Evolutionary conservation across 2,329 filamentous ascomycete genomes (phyloP), one percentile per base, ranked within the genome.

Genomic region (Alternaria longipes): DNA sequence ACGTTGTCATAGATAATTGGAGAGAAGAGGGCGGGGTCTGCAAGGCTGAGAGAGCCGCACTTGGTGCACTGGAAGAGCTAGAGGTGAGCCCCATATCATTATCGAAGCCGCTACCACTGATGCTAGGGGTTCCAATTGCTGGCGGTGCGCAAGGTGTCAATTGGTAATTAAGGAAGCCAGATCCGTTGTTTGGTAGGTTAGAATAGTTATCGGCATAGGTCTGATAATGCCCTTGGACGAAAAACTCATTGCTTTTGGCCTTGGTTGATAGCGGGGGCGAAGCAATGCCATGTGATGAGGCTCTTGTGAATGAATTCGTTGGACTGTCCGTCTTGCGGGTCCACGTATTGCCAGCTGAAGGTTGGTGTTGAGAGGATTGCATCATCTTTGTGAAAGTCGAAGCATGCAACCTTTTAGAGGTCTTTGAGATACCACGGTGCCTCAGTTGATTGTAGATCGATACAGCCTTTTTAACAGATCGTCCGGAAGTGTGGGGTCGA

Each of bases 331-430:
- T 79, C 60, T 84, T 83, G 65, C 85, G 82, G 40, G 81, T 79
- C 86, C 86, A 88, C 74, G 73, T 80, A 70, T 80, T 82, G 74
- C 76, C 81, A 76, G 79, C 82, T 61, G 77, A 77, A 22, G 77
- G 67, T 12, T 78, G 78, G 65, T 79, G 81, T 57, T 83, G 81
- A 22, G 83, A 82, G 41, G 85, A 81, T 67, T 81, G 84, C 81
- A 86, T 86, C 81, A 87, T 84, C 69, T 83, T 86, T 44, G 83
- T 45, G 79, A 82, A 69, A 32, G 56, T 59, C 45, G 67, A 57
- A 16, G 60, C 52, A 4, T 65, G 55, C 24, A 67, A 58, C 42
- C 67, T 75, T 46, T 66, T 75, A 2, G 56, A 45, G 2, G 59
- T 52, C 26, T 74, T 77, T 12, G 70, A 67, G 26, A 73, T 63